Base-by-base conservation (phyloP, 345 rosid genomes). In the Trapa bicornis region DNA sequence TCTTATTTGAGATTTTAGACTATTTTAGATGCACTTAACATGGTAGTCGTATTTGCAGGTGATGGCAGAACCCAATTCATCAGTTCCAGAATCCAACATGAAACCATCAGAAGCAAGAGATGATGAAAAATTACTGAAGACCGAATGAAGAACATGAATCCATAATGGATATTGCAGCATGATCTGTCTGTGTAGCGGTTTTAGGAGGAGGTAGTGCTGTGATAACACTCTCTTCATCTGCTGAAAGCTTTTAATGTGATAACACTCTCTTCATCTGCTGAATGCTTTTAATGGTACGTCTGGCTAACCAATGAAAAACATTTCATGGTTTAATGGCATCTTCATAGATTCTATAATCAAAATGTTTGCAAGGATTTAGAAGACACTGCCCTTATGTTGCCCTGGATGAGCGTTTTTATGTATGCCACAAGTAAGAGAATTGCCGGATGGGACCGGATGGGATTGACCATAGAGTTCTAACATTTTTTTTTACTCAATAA, bases 71-170 rank as follows among this genome's bases (percentile, higher is more conserved):
- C 65, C 63, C 8, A 75, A 71, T 15, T 60, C 66, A 22, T 68
- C 54, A 47, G 52, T 56, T 37, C 29, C 66, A 0, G 78, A 64
- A 64, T 53, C 76, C 63, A n/a, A 37, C 32, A 61, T 73, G 22
- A 74, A 69, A 71, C 68, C 65, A 6, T 62, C 13, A 9, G 78
- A 57, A 64, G 50, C 37, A 17, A 75, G 38, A 8, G 77, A 71
- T 64, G 64, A 43, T 56, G 79, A 82, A 75, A 73, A 69, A 41
- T 77, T 5, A 68, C 65, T 67, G 70, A 67, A 52, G 61, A 52
- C 45, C 0, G 38, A 58, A 32, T 58, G 10, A 58, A 35, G 35
- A 58, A 32, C 63, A 32, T 35, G 38, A 8, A 5, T 22, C 60
- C 33, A 22, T 6, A 22, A 8, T n/a, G 35, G 60, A 17, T n/a